Evolutionary conservation across 2,329 filamentous ascomycete genomes (phyloP), one percentile per base, ranked within the genome.

Genomic region (Exophiala calicioides): DNA sequence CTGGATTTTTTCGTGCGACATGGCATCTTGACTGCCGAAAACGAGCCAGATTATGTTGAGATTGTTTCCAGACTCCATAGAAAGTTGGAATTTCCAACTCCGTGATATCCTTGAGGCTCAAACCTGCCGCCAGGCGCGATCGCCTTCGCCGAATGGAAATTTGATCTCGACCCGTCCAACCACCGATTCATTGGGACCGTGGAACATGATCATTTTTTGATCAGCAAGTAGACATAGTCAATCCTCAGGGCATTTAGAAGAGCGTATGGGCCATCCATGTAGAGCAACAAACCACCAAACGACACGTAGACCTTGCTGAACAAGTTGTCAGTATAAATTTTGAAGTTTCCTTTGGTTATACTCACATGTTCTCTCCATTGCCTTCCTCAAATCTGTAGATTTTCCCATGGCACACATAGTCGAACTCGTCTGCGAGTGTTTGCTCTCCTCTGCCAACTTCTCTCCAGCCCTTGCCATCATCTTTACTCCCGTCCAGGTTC

Each of bases 241-340:
- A 96, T 91, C 61, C 90, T 82, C 63, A 98, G 72, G 20, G 90
- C 86, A 24, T 87, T 94, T 54, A 98, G 81, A 75, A 95, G 96
- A 77, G 93, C 94, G 69, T 95, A 93, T 2, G 93, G 93, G 4
- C 94, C 93, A 62, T 95, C 87, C 45, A 98, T 78, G 61, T 86
- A 89, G 72, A 97, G 84, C 61, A 98, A 72, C 56, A 98, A 74
- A 5, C 93, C 93, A 36, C 93, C 93, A 62, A 96, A 98, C 1
- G 90, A 95, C 59, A 94, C 79, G 70, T 91, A 98, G 20, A 90
- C 88, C 67, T 95, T 94, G 66, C 91, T 97, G 59, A 10, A 52
- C 13, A 29, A n/a, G 55, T 52, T 10, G 48, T 70, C 47, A 69
- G 62, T 59, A 49, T 46, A 34, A 52, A 29, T 15, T 32, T 20